Base-by-base conservation (phyloP, 352 stramenopile genomes). In the Saprolegnia diclina region DNA sequence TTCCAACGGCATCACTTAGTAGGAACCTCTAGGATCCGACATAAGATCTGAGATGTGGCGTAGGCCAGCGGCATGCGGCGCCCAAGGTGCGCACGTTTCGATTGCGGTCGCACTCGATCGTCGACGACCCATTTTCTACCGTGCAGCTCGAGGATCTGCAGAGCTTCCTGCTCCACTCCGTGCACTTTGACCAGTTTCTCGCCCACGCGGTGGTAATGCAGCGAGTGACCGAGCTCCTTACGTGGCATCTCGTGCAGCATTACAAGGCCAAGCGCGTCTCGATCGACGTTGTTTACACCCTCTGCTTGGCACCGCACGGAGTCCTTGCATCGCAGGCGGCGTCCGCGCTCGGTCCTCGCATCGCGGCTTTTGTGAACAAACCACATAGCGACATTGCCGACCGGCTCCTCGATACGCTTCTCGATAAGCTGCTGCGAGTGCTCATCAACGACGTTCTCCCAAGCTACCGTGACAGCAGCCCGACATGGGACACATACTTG, bases 401-500 rank as follows among this genome's bases (percentile, higher is more conserved):
- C 22, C 22, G 16, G 7, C 52, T 57, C 16, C 32, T 57, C 22
- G 52, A 57, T 7, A 16, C 32, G 7, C 16, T 38, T 16, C 7
- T 16, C 16, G 52, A 57, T 16, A 38, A 57, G 32, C 52, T 57
- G 22, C 52, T 57, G 32, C 32, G 52, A 14, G 52, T 16, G 22
- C 32, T 57, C 22, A 38, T 38, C 22, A 16, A 7, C 7, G 22
- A 57, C 22, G 32, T 57, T 7, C 32, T 57, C 22, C 52, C 52
- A 16, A 13, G 32, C 13, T 57, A 57, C 32, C 22, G 22, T 16
- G 52, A 57, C 7, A 14, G 9, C 9, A 57, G 9, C 7, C 52
- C 52, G 22, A 57, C 32, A 38, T 57, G 52, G 52, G 52, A 57
- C 52, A 57, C 52, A 7, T 57, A 16, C 16, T 7, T 57, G 32